Evolutionary conservation across 176 grass and related monocot species (phyloP), one percentile per base, ranked within the genome.

Genomic region (Oryza officinalis): DNA sequence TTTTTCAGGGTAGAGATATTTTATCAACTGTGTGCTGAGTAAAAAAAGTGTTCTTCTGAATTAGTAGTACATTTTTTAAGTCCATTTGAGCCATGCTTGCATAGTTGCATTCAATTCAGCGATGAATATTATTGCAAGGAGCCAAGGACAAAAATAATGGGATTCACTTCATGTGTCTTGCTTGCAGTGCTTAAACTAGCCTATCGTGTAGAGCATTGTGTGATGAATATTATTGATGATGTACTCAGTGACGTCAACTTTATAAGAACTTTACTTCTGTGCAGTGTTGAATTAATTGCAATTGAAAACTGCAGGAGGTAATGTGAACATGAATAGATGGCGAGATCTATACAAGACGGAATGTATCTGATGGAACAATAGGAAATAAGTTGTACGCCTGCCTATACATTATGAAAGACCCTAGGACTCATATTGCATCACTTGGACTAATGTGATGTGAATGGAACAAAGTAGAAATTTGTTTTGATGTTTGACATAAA

Each of bases 161-260:
- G 11, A 28, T 61, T 66, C 28, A 80, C 73, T 52, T 30, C 57
- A 8, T 30, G 27, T 64, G 84, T 78, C 46, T 69, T 61, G 50
- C 12, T 49, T 77, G 23, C 59, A 18, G 28, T 50, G 71, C 30
- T 41, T 2, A 13, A 0, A 78, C 28, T 52, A 71, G 11, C 44
- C 27, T 69, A 44, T 61, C 37, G 37, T 11, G 26, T 76, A 54
- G n/a, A 63, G 59, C 13, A 79, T 65, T 47, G 17, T 30, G 6
- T 50, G 27, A 49, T 2, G 3, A 22, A 10, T 35, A 57, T 27
- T 75, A 54, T 35, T 35, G 17, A 32, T 22, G 33, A 10, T 37
- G 33, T 49, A 18, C 72, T 74, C 15, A 73, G 13, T 49, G 26
- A 31, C 10, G 22, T 54, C 45, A 52, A 9, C 0, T 46, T 14